phyloP scores from a whole-genome alignment of 768 basidiomycete genomes.

The Porpolomopsis calyptriformis region DNA sequence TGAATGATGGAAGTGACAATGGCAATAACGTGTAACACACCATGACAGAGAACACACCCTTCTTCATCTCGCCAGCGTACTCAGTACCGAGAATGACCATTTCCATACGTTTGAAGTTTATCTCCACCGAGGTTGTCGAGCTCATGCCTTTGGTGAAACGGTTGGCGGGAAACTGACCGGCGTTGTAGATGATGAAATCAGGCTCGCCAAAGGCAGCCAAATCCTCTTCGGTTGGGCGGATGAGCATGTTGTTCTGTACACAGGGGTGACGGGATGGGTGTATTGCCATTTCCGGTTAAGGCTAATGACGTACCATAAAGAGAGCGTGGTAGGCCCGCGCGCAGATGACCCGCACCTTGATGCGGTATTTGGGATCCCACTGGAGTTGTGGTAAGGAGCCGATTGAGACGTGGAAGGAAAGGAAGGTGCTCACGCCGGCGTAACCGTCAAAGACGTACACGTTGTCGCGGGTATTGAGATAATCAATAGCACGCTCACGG shows the following conservation, averaged over 20 bases:
- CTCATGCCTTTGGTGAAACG: slow-evolving; percentile 99
- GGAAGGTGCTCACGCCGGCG: slow-evolving; percentile 54
- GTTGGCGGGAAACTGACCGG: slow-evolving; percentile 99
- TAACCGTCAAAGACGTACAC: slow-evolving; percentile 97
- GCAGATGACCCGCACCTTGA: slow-evolving; percentile 99
- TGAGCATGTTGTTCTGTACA: slow-evolving; percentile 93
- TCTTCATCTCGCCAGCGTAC: slow-evolving; percentile 99
- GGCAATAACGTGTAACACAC: slow-evolving; percentile 24
- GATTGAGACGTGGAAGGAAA: slow-evolving; percentile 6
- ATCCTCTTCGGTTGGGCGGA: slow-evolving; percentile 93
- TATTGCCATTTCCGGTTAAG: slow-evolving; percentile 12
- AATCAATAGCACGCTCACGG: slow-evolving; percentile 97
- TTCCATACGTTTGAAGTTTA: slow-evolving; percentile 99
- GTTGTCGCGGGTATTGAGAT: slow-evolving; percentile 94
- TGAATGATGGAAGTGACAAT: background rate
- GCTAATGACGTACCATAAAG: slow-evolving; percentile 74
- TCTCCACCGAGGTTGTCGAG: slow-evolving; percentile 95
- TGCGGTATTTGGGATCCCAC: slow-evolving; percentile 99
- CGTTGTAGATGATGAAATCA: slow-evolving; percentile 99
- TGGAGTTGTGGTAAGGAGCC: slow-evolving; percentile 19
- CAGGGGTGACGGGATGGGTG: background rate
- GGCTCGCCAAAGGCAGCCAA: slow-evolving; percentile 92
- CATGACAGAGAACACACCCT: slow-evolving; percentile 99
- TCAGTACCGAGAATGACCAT: slow-evolving; percentile 99
- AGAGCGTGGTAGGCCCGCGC: slow-evolving; percentile 97